Percentiles rank a stretch among this genome's conserved stretches.
These are phyloP conservation scores for Ophiostoma sp. DNA, from an alignment of 2,329 filamentous ascomycete species.

Conservation along the genomic window DNA sequence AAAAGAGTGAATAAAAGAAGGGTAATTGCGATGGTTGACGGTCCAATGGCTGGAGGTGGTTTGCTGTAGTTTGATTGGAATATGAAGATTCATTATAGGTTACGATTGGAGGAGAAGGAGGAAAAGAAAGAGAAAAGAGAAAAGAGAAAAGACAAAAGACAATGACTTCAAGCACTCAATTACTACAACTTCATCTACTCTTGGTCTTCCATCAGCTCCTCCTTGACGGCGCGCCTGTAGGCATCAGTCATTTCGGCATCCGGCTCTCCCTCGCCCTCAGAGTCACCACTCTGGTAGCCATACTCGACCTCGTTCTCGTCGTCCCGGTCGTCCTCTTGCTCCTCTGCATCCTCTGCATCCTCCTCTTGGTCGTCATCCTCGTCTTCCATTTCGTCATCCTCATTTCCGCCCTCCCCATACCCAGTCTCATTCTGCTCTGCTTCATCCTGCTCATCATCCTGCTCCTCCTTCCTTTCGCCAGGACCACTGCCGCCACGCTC, in stretches of 20 bases:
- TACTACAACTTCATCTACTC: neutral
- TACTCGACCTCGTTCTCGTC: slow-evolving; percentile 23
- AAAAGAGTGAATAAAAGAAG: neutral
- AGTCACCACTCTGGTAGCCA: slow-evolving; percentile 19
- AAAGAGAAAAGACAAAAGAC: neutral
- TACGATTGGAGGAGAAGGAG: neutral
- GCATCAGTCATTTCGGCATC: slow-evolving; percentile 14
- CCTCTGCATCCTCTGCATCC: slow-evolving; percentile 14
- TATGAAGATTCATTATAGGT: too few species aligned
- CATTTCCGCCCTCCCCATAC: slow-evolving; percentile 12
- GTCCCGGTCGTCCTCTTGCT: slow-evolving; percentile 17
- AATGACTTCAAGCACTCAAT: neutral
- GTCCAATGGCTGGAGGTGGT: neutral
- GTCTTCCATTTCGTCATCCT: slow-evolving; percentile 15
- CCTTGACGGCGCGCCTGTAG: slow-evolving; percentile 12
- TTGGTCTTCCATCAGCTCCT: slow-evolving; percentile 21
- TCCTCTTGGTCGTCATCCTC: slow-evolving; percentile 17
- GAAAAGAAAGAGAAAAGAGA: neutral
- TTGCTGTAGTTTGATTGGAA: too few species aligned
- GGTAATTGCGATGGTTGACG: neutral
- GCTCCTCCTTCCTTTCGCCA: too few species aligned
- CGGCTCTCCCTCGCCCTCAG: slow-evolving; percentile 20
- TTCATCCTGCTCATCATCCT: neutral
- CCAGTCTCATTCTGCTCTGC: slow-evolving; percentile 16
- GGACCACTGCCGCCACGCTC: neutral